Percentiles rank a stretch among this genome's conserved stretches.
Conservation (phyloP, 2,329 filamentous ascomycete species). For the Colletotrichum lupini region DNA sequence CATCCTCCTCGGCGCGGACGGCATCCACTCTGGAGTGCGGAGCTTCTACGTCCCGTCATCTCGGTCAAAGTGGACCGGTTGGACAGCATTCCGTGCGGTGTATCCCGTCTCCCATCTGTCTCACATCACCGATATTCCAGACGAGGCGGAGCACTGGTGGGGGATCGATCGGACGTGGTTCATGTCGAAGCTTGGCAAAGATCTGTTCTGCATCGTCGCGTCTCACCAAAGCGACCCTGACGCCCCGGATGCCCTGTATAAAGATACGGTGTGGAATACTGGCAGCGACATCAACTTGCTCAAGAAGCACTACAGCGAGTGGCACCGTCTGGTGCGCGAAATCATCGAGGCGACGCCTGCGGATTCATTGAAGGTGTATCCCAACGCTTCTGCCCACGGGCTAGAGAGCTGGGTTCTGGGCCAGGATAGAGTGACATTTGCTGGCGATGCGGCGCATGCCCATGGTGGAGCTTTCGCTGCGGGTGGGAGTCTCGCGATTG, state of each 20-base stretch:
- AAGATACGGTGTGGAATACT: slow-evolving; percentile 51
- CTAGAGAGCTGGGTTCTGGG: slow-evolving; percentile 55
- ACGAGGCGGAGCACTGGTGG: slow-evolving; percentile 58
- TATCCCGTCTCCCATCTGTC: slow-evolving; percentile 53
- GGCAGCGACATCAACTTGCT: slow-evolving; percentile 49
- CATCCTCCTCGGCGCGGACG: slow-evolving; percentile 63
- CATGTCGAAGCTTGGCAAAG: slow-evolving; percentile 52
- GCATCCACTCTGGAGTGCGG: slow-evolving; percentile 60
- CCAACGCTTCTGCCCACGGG: slow-evolving; percentile 53
- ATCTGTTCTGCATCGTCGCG: slow-evolving; percentile 56
- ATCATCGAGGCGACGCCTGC: slow-evolving; percentile 54
- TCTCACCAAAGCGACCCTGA: slow-evolving; percentile 50
- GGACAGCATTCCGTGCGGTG: slow-evolving; percentile 56
- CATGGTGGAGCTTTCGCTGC: slow-evolving; percentile 55
- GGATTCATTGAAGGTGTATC: slow-evolving; percentile 48
- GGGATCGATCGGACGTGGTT: slow-evolving; percentile 55
- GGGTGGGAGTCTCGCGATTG: slow-evolving; percentile 52
- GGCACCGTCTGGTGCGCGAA: slow-evolving; percentile 53
- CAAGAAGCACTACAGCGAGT: slow-evolving; percentile 51
- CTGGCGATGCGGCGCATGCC: slow-evolving; percentile 53
- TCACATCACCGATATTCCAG: slow-evolving; percentile 50
- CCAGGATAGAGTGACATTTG: slow-evolving; percentile 47
- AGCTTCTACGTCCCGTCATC: slow-evolving; percentile 55
- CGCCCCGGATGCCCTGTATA: slow-evolving; percentile 43
- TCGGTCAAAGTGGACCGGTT: slow-evolving; percentile 53